Evolutionary conservation across 768 basidiomycete genomes (phyloP).

Genomic region (Podaxis pistillaris): DNA sequence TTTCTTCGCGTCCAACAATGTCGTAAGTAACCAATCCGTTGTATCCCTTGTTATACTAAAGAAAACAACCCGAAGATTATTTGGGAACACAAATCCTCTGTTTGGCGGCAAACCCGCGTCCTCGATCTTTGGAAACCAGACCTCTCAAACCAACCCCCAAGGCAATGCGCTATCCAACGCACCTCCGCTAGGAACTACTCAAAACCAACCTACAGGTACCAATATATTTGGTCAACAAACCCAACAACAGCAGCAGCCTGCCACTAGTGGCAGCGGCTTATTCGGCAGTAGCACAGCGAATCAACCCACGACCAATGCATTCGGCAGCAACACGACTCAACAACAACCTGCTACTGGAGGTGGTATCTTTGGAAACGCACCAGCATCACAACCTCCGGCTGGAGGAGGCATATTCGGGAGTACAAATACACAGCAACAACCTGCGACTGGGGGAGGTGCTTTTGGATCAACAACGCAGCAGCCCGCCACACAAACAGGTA

Average conservation of each 20-base stretch:
- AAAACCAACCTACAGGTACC: slow-evolving; percentile 17
- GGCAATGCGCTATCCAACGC: slow-evolving; percentile 12
- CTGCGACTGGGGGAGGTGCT: slow-evolving; percentile 21
- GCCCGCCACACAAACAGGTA: slow-evolving; percentile 24
- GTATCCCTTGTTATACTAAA: not conserved
- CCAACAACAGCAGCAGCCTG: slow-evolving; percentile 16
- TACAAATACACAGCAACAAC: slow-evolving; percentile 21
- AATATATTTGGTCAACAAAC: slow-evolving; percentile 26
- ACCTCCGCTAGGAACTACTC: slow-evolving; percentile 16
- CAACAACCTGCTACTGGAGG: slow-evolving; percentile 20
- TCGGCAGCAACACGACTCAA: slow-evolving; percentile 22
- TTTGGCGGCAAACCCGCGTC: slow-evolving; percentile 7
- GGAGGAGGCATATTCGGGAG: slow-evolving; percentile 32
- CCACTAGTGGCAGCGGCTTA: slow-evolving; percentile 11
- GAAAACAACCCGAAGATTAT: not conserved
- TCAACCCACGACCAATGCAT: slow-evolving; percentile 18
- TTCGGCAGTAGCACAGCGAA: slow-evolving; percentile 15
- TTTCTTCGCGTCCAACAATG: not conserved
- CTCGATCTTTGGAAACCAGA: slow-evolving; percentile 36
- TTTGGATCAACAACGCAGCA: slow-evolving; percentile 39
- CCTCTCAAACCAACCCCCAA: slow-evolving; percentile 26
- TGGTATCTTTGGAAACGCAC: slow-evolving; percentile 30
- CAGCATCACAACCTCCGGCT: slow-evolving; percentile 25
- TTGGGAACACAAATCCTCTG: slow-evolving; percentile 17
- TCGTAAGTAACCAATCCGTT: not conserved